phyloP scores from a whole-genome alignment of 768 basidiomycete species.

The Jaapia argillacea region DNA sequence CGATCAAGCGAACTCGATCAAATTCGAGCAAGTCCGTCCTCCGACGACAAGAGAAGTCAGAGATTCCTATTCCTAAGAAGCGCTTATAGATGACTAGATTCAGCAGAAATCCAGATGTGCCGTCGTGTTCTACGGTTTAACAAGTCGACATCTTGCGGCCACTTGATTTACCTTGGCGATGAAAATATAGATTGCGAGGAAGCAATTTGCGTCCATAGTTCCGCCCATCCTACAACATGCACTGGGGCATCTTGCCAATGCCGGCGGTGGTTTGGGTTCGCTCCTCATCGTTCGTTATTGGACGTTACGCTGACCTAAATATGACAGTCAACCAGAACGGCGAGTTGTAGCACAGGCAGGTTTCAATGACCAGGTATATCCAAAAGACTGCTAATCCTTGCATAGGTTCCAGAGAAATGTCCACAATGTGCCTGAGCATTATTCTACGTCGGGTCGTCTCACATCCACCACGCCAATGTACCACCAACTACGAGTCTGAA shows the following conservation, averaged over 20 bases:
- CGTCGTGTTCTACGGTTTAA: slow-evolving; percentile 47
- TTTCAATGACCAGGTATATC: background rate
- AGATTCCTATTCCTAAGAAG: too few species aligned
- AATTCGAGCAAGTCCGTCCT: slow-evolving; percentile 16
- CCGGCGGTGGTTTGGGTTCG: slow-evolving; percentile 46
- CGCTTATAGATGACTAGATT: too few species aligned
- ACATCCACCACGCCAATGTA: background rate
- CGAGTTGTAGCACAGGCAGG: background rate
- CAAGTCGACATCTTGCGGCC: slow-evolving; percentile 42
- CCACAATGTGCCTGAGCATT: background rate
- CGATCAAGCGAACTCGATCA: too few species aligned
- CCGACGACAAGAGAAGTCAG: slow-evolving; percentile 11
- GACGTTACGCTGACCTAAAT: slow-evolving; percentile 3
- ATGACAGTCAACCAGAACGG: slow-evolving; percentile 37
- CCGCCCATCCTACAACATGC: slow-evolving; percentile 39
- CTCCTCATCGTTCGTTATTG: slow-evolving; percentile 1
- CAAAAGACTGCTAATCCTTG: background rate
- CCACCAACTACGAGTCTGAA: background rate
- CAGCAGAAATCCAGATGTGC: slow-evolving; percentile 65
- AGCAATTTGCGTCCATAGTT: slow-evolving; percentile 34
- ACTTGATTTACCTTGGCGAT: slow-evolving; percentile 37
- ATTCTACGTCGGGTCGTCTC: background rate
- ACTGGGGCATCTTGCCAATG: slow-evolving; percentile 29
- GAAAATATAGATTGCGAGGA: slow-evolving; percentile 42
- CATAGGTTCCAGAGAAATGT: background rate